Base-by-base conservation (phyloP, 2,329 filamentous ascomycete species). In the Pyrenochaeta sp. region DNA sequence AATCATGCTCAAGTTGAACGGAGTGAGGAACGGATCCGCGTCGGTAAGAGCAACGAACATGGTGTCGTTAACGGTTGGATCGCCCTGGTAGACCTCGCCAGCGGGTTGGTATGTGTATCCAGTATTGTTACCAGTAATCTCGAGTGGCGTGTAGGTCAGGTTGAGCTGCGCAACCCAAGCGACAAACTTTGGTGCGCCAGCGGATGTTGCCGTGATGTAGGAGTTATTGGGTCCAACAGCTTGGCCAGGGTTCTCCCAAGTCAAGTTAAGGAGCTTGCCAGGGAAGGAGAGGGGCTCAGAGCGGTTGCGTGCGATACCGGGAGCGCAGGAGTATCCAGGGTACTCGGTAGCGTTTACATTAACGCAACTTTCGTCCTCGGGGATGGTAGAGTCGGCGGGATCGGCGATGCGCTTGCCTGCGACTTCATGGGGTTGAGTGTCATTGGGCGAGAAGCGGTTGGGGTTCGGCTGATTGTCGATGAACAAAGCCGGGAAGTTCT, bases 31-130 rank as follows among this genome's bases (percentile, higher is more conserved):
- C 0, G 88, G 65, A 63, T 93, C 84, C 0, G 76, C 72, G 67
- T 94, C 91, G 0, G 91, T 94, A 10, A 96, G 72, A 0, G 88
- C 90, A 46, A 96, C 79, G 72, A 94, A 95, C 78, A 93, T 90
- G 3, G 92, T 95, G 0, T 86, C 90, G 65, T 95, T 95, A 50
- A 91, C 82, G 1, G 86, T 85, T 0, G 88, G 88, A 54, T 93
- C 88, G 0, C 87, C 86, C 57, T 84, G 81, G 71, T 84, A 95
- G 0, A 90, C 90, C 37, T 86, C 84, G 6, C 85, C 81, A 64
- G 90, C 85, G 0, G 91, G 92, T 81, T 96, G 91, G 60, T 88
- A 86, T 0, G 91, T 92, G 72, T 82, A 89, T 0, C 88, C 90
- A 2, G 80, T 80, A 54, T 84, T 84, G 3, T 81, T 77, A 1